A percentile compares a stretch with the other conserved stretches of the same genome.
Conservation (phyloP, 192 early-diverging fungal species). For the Entomortierella parvispora region DNA sequence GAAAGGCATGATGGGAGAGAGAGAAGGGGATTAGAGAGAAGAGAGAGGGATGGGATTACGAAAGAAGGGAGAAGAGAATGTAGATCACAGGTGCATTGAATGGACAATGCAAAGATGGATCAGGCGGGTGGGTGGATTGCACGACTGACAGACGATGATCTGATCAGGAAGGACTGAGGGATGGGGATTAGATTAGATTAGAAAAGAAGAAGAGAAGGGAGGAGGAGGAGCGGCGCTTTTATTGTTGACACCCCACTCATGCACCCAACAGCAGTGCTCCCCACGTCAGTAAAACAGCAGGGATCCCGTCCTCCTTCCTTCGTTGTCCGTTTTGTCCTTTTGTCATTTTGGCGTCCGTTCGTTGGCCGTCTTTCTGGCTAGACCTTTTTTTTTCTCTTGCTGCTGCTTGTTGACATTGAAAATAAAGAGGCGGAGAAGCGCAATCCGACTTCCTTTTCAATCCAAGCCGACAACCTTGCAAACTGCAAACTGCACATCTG, state of each 20-base stretch:
- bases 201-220: neutral
- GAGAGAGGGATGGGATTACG: neutral
- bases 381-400: no score
- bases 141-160: neutral
- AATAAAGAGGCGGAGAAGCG: no score
- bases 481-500: no score
- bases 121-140: neutral
- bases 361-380: no score
- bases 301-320: no score
- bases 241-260: neutral
- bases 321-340: no score
- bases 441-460: no score
- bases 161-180: neutral
- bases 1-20: neutral
- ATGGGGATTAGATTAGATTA: no score
- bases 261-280: neutral
- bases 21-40: neutral
- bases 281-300: neutral
- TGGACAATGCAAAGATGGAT: neutral
- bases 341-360: no score
- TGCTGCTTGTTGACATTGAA: no score
- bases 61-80: slow-evolving; percentile 2
- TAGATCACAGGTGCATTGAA: slow-evolving; percentile 34
- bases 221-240: neutral
- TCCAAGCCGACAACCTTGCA: no score